Conservation (phyloP, 176 grass and related monocot species). For the Phragmites australis region DNA sequence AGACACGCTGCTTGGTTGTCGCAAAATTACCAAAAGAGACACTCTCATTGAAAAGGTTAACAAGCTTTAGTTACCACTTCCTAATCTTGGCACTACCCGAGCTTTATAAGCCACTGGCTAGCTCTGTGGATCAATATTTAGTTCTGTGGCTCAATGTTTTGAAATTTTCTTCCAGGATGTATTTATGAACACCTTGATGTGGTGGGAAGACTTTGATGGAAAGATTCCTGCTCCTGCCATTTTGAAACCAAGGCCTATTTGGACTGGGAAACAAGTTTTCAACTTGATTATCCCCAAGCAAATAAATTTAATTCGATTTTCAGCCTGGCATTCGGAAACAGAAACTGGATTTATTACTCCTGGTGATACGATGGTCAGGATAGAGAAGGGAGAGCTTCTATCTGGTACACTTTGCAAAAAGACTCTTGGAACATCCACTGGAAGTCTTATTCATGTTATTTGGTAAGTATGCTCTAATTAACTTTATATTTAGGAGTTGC, state of each 20-base stretch:
- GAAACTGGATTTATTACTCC: constrained; percentile 91
- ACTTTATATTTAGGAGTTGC: background rate
- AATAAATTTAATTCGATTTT: constrained; percentile 88
- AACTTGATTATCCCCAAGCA: constrained; percentile 98
- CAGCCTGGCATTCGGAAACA: constrained; percentile 81
- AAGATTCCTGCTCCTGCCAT: constrained; percentile 95
- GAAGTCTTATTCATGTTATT: constrained; percentile 98
- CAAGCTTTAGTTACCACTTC: background rate
- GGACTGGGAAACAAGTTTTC: constrained; percentile 98
- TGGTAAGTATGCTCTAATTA: constrained; percentile 51
- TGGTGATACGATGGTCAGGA: constrained; percentile 89
- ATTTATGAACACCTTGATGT: constrained; percentile 99
- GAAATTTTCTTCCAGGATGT: constrained; percentile 65
- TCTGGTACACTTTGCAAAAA: constrained; percentile 94
- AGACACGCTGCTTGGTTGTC: constrained; percentile 83
- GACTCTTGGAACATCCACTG: constrained; percentile 65
- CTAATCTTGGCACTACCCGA: no score
- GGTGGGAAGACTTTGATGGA: constrained; percentile 99
- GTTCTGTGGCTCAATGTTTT: constrained; percentile 30
- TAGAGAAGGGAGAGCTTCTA: constrained; percentile 93
- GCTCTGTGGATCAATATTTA: no score
- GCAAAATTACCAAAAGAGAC: constrained; percentile 96
- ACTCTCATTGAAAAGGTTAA: constrained; percentile 95
- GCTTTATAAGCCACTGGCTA: no score
- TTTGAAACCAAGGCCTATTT: constrained; percentile 88